These are phyloP conservation scores for Hyphopichia buzzinii DNA, from an alignment of 1,139 yeast species.

Conservation along the genomic window DNA sequence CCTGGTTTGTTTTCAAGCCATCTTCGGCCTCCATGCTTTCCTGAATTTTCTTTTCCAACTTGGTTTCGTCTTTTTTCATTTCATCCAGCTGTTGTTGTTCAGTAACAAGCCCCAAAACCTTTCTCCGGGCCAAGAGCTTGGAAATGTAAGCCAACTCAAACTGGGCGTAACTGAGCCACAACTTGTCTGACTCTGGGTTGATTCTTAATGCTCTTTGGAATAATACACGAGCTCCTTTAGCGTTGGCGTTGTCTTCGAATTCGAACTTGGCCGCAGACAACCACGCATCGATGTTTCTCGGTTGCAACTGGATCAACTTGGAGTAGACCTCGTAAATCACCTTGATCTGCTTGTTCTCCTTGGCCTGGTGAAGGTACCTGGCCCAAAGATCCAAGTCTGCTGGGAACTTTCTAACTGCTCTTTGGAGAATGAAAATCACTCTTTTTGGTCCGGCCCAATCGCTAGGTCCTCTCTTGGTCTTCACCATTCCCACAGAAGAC, in stretches of 20 bases:
- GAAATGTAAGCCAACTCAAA: conserved; percentile 86
- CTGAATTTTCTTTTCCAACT: conserved; percentile 15
- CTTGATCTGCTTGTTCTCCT: conserved; percentile 69
- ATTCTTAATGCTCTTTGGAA: conserved; percentile 85
- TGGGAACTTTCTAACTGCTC: conserved; percentile 81
- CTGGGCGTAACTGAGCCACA: conserved; percentile 87
- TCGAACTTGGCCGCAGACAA: conserved; percentile 93
- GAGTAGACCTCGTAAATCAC: conserved; percentile 82
- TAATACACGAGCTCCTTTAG: conserved; percentile 82
- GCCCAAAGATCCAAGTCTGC: conserved; percentile 79
- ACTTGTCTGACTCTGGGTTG: conserved; percentile 65
- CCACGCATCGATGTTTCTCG: conserved; percentile 91
- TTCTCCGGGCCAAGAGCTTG: conserved; percentile 78
- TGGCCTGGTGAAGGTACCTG: conserved; percentile 70
- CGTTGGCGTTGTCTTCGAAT: conserved; percentile 82
- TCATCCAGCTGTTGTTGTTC: conserved; percentile 67
- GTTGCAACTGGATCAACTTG: conserved; percentile 78
- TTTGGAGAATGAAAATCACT: conserved; percentile 76
- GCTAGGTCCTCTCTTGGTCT: conserved; percentile 60
- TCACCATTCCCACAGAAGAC: conserved; percentile 48
- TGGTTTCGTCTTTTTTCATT: conserved; percentile 39
- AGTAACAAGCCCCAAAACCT: conserved; percentile 73
- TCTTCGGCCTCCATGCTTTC: conserved; percentile 13
- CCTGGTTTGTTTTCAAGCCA: conserved; percentile 33
- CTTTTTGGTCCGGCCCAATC: conserved; percentile 90